Evolutionary conservation across 345 rosid species (phyloP), one percentile per base, ranked within the genome.

Genomic region (Gossypium rotundifolium): DNA sequence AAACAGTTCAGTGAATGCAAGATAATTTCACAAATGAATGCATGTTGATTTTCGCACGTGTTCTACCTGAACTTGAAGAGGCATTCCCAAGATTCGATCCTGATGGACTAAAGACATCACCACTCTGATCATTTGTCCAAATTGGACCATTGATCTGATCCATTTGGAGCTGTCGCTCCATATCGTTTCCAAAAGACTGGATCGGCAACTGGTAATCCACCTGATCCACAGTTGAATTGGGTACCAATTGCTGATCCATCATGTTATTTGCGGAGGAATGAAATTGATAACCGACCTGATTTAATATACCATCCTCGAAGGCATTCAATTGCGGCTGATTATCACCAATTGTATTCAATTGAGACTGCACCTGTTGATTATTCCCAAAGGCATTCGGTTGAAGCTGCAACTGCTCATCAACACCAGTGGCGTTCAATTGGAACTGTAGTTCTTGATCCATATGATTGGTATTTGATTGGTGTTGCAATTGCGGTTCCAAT

Each of bases 11-110:
- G 81, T 70, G 73, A 62, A 4, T 20, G 29, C 16, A 63, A 8
- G 27, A 20, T 65, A 59, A 77, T 73, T 16, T 70, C 71, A 64
- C 45, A 68, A 60, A 71, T 4, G 33, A n/a, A 33, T 62, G 58
- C 20, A 66, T 29, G 38, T 70, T 75, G 67, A 23, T 54, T 14
- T 29, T 75, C 55, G 20, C 70, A 44, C 25, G 58, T 64, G 65
- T 20, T 80, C 64, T 90, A 90, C 95, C 95, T 90, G 85, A 71
- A 75, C 74, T 14, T 63, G 81, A 73, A 33, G 59, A 62, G 1
- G 33, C 75, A 60, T 66, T 72, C 29, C 22, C 84, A 8, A 70
- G 69, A 71, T 66, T 54, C 25, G 81, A 22, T 71, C 74, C 87
- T 46, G 77, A 65, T 11, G 78, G 67, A 45, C 57, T 25, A 2